Conservation (phyloP, 1,139 yeast genomes). For the Arxiozyma heterogenica region DNA sequence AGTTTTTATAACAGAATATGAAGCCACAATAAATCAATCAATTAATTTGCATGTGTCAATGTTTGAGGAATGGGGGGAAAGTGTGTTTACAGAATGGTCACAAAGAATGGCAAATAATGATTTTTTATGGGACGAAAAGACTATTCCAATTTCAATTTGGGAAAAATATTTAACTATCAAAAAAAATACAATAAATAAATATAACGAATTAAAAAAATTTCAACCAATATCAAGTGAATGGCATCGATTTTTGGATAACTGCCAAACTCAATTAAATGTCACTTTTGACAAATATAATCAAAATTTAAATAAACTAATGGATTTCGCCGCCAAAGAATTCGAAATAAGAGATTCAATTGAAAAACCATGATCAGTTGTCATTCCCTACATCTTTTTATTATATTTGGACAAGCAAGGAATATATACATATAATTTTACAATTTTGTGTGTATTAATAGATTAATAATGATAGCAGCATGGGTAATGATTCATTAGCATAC, state of each 20-base stretch:
- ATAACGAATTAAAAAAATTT: background rate
- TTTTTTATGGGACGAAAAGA: conserved; percentile 3
- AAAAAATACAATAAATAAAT: background rate
- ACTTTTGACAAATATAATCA: background rate
- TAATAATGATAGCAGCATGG: background rate
- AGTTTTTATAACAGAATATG: conserved; percentile 40
- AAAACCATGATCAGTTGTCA: background rate
- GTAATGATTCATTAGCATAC: too few species aligned
- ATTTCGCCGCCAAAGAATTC: background rate
- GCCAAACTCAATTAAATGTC: background rate
- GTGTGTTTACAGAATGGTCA: conserved; percentile 48
- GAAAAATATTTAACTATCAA: background rate
- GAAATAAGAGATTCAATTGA: background rate
- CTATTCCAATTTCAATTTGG: background rate
- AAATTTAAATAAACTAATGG: background rate
- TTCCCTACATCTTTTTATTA: background rate
- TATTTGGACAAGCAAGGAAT: too few species aligned
- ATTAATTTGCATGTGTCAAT: conserved; percentile 40
- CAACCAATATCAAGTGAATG: background rate
- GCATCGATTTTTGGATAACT: background rate
- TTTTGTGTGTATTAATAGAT: too few species aligned
- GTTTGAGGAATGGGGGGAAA: conserved; percentile 64
- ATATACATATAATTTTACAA: too few species aligned
- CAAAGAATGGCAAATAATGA: conserved; percentile 31
- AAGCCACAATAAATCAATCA: conserved; percentile 30